Conservation (phyloP, 495 filamentous ascomycete species). For the Neurospora cerealis region DNA sequence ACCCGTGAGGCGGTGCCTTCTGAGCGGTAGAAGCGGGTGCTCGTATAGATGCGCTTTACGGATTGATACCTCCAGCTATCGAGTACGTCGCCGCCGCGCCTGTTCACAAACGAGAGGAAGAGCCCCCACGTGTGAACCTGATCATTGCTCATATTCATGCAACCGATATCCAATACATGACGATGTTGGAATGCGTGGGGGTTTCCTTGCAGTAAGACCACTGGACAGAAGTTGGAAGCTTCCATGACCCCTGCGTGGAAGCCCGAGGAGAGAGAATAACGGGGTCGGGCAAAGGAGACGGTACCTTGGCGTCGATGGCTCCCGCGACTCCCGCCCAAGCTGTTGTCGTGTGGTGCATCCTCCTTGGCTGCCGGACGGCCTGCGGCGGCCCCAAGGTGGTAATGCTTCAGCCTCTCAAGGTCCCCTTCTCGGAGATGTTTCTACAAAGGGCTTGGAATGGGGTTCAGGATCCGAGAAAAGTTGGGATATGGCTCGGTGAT, state of each 20-base stretch:
- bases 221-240: conserved; percentile 1
- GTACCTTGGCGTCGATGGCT: conserved; percentile 10
- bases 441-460: conserved; percentile 21
- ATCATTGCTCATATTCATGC: not conserved
- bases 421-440: conserved; percentile 17
- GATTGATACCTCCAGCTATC: not conserved
- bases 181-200: not conserved
- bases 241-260: conserved; percentile 17
- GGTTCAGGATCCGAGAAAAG: conserved; percentile 4
- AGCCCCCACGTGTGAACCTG: not conserved
- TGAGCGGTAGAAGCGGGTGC: not conserved
- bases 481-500: conserved; percentile 12
- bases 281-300: conserved; percentile 1
- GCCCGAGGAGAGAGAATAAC: not conserved
- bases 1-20: not conserved
- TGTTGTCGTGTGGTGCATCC: not conserved
- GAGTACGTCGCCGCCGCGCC: not conserved
- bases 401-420: conserved; percentile 10
- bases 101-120: not conserved
- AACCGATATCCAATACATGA: not conserved
- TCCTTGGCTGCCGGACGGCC: conserved; percentile 10
- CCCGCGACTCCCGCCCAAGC: not conserved
- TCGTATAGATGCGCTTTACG: not conserved
- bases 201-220: not conserved
- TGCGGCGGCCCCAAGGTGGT: conserved; percentile 6